These are phyloP conservation scores for Coniella vitis DNA, from an alignment of 2,329 filamentous ascomycete genomes.

Conservation along the genomic window DNA sequence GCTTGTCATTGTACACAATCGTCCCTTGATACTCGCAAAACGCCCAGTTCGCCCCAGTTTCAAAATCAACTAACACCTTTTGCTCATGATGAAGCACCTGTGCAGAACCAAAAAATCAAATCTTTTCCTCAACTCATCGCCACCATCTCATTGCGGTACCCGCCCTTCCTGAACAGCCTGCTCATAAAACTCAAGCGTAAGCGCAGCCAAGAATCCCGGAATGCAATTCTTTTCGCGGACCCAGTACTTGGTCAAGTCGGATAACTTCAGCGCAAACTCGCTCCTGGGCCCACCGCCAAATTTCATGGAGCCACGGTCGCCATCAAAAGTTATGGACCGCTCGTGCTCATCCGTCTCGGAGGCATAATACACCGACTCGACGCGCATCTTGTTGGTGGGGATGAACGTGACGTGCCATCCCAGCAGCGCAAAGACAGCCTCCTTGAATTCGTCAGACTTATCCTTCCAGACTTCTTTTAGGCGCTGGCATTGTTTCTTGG, in stretches of 20 bases:
- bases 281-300: constrained; percentile 84
- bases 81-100: too few relatives aligned
- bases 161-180: constrained; percentile 30
- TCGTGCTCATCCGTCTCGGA: constrained; percentile 61
- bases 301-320: constrained; percentile 96
- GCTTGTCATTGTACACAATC: too few relatives aligned
- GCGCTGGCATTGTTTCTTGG: constrained; percentile 76
- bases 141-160: background rate
- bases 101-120: too few relatives aligned
- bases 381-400: constrained; percentile 91
- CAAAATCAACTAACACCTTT: too few relatives aligned
- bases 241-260: constrained; percentile 88
- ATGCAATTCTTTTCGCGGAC: constrained; percentile 90
- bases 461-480: constrained; percentile 89
- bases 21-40: too few relatives aligned
- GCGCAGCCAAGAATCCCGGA: constrained; percentile 82
- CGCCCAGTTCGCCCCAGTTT: too few relatives aligned
- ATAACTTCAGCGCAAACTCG: constrained; percentile 77
- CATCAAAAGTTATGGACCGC: constrained; percentile 77
- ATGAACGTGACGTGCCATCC: constrained; percentile 96
- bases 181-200: constrained; percentile 92
- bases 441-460: constrained; percentile 91
- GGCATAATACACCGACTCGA: constrained; percentile 79
- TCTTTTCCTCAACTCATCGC: background rate
- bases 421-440: constrained; percentile 84